Percentiles rank a stretch among this genome's conserved stretches.
Evolutionary conservation across 1,284 basidiomycete genomes (phyloP).

Genomic region (Ceratobasidium sp.): DNA sequence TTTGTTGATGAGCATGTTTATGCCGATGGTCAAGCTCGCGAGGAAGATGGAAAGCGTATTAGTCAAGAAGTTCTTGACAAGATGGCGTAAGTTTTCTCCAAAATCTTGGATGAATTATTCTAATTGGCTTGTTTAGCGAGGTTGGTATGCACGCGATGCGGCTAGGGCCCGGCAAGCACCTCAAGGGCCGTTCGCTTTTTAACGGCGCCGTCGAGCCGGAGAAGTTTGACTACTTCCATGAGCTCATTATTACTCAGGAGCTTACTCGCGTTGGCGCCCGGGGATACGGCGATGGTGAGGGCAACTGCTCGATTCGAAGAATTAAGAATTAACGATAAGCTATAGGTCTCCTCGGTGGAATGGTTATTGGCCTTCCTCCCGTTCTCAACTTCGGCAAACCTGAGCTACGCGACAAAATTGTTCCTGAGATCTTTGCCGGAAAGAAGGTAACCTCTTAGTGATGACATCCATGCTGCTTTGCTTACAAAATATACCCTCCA

Average conservation of each 20-base stretch:
- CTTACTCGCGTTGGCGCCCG: slow-evolving; percentile 81
- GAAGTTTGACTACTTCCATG: slow-evolving; percentile 60
- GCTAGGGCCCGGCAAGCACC: slow-evolving; percentile 86
- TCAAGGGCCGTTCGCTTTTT: slow-evolving; percentile 85
- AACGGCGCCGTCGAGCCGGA: slow-evolving; percentile 87
- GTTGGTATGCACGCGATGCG: slow-evolving; percentile 89
- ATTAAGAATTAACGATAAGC: not conserved
- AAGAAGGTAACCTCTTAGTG: slow-evolving; percentile 67
- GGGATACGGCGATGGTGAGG: slow-evolving; percentile 81
- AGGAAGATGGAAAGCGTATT: slow-evolving; percentile 81
- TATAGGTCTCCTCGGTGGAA: slow-evolving; percentile 67
- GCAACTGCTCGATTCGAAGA: slow-evolving; percentile 53
- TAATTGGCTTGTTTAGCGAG: slow-evolving; percentile 60
- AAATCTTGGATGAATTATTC: slow-evolving; percentile 23
- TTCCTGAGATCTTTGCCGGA: slow-evolving; percentile 85
- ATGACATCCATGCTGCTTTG: not conserved
- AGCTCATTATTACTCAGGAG: slow-evolving; percentile 91
- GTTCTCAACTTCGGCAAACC: slow-evolving; percentile 84
- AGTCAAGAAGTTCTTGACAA: slow-evolving; percentile 74
- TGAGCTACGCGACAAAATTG: slow-evolving; percentile 80
- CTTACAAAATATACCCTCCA: slow-evolving; percentile 46
- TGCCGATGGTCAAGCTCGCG: slow-evolving; percentile 69
- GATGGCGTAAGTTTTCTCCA: slow-evolving; percentile 69
- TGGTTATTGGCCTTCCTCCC: slow-evolving; percentile 84
- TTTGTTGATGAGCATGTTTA: slow-evolving; percentile 67